Conservation (phyloP, 2,329 filamentous ascomycete genomes). For the Colletotrichum camelliae region DNA sequence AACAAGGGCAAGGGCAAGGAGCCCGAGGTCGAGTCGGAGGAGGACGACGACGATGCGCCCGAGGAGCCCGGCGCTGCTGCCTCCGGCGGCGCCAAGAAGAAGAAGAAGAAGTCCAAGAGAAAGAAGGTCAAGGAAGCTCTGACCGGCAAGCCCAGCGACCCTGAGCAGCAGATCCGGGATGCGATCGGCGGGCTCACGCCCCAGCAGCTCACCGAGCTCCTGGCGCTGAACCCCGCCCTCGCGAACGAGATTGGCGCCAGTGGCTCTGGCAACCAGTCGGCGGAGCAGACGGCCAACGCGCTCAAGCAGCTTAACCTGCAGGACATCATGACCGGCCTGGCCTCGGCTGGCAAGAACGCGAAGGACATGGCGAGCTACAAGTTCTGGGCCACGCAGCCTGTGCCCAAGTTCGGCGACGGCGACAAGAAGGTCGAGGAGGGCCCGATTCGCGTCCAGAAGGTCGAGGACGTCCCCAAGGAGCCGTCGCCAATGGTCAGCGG, state of each 20-base stretch:
- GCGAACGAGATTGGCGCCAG: conserved; percentile 59
- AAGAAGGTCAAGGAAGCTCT: conserved; percentile 61
- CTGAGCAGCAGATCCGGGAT: conserved; percentile 50
- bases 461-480: conserved; percentile 79
- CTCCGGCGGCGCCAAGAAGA: conserved; percentile 42
- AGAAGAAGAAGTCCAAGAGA: conserved; percentile 71
- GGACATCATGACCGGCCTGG: conserved; percentile 77
- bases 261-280: conserved; percentile 38
- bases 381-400: conserved; percentile 98
- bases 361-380: conserved; percentile 98
- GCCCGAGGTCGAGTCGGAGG: conserved; percentile 53
- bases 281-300: conserved; percentile 52
- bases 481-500: conserved; percentile 77
- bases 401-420: conserved; percentile 78
- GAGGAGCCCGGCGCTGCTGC: conserved; percentile 43
- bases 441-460: conserved; percentile 80
- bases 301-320: conserved; percentile 70
- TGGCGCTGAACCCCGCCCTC: conserved; percentile 75
- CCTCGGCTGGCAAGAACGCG: conserved; percentile 82
- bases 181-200: conserved; percentile 59
- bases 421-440: conserved; percentile 71
- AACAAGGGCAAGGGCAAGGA: conserved; percentile 47
- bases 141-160: conserved; percentile 38
- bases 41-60: conserved; percentile 46
- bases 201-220: conserved; percentile 68